Evolutionary conservation across 176 grass and related monocot genomes (phyloP).

Genomic region (Cocos nucifera): DNA sequence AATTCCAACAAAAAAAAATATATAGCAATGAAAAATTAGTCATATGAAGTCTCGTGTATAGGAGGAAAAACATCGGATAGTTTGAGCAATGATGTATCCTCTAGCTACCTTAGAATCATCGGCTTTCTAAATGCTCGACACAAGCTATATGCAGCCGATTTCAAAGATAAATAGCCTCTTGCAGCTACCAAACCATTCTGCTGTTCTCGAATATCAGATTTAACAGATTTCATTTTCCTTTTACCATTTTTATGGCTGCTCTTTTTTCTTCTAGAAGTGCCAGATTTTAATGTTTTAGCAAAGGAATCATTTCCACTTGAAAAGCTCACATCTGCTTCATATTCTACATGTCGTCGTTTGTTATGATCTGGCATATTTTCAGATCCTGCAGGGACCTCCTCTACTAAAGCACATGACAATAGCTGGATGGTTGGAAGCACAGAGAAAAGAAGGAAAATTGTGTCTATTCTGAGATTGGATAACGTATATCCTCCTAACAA

Average conservation of each 20-base stretch:
- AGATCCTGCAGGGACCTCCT: conserved; percentile 35
- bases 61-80: conserved; percentile 5
- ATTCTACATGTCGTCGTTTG: conserved; percentile 10
- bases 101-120: conserved; percentile 41
- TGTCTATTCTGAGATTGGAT: conserved; percentile 52
- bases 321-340: conserved; percentile 19
- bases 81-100: background rate
- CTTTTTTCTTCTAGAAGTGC: conserved; percentile 28
- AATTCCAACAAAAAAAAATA: conserved; percentile 12
- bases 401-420: conserved; percentile 51
- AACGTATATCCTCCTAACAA: conserved; percentile 70
- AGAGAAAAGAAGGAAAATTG: conserved; percentile 56
- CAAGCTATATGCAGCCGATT: conserved; percentile 40
- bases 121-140: conserved; percentile 52
- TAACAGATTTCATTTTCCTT: conserved; percentile 20
- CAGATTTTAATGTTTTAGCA: conserved; percentile 25
- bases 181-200: conserved; percentile 11
- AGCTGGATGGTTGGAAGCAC: conserved; percentile 52
- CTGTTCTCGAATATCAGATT: conserved; percentile 25
- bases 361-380: conserved; percentile 3
- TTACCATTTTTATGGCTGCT: conserved; percentile 32
- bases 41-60: conserved; percentile 7
- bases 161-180: conserved; percentile 34
- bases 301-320: conserved; percentile 11
- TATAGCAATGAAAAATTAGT: background rate